Evolutionary conservation across 2,329 filamentous ascomycete species (phyloP).

Genomic region (Fusarium keratoplasticum): DNA sequence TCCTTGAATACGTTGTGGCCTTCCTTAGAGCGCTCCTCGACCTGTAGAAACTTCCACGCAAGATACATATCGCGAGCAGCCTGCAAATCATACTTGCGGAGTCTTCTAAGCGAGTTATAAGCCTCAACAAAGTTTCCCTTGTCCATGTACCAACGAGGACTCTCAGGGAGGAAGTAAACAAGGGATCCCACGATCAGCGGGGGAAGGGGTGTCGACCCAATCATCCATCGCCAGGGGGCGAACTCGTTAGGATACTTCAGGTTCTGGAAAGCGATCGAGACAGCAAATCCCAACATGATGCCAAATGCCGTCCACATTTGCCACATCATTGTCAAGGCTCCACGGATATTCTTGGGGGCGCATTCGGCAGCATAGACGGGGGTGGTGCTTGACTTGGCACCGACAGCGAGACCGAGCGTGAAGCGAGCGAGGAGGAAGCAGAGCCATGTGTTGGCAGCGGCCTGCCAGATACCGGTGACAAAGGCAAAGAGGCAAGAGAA

Average conservation of each 20-base stretch:
- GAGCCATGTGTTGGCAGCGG: conserved; percentile 61
- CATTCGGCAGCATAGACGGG: conserved; percentile 81
- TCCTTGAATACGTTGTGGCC: conserved; percentile 41
- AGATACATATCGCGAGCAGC: conserved; percentile 63
- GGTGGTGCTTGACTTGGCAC: conserved; percentile 71
- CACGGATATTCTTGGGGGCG: conserved; percentile 73
- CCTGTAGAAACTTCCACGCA: conserved; percentile 53
- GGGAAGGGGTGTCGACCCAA: conserved; percentile 67
- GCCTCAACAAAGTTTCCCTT: conserved; percentile 58
- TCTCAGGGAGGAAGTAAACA: conserved; percentile 73
- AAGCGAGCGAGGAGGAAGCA: conserved; percentile 73
- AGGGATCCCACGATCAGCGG: conserved; percentile 66
- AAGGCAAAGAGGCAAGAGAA: conserved; percentile 67
- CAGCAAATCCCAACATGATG: conserved; percentile 61
- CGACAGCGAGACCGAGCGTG: conserved; percentile 75
- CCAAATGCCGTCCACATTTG: conserved; percentile 53
- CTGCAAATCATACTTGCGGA: conserved; percentile 60
- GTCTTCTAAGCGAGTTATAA: conserved; percentile 56
- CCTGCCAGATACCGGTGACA: conserved; percentile 58
- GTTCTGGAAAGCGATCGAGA: conserved; percentile 64
- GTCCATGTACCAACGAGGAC: conserved; percentile 59
- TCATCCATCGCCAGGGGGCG: conserved; percentile 67
- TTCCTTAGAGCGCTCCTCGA: conserved; percentile 43
- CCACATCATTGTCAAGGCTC: conserved; percentile 85
- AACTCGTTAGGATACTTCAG: conserved; percentile 57